Base-by-base conservation (phyloP, 768 basidiomycete genomes). In the Termitomyces sp. region DNA sequence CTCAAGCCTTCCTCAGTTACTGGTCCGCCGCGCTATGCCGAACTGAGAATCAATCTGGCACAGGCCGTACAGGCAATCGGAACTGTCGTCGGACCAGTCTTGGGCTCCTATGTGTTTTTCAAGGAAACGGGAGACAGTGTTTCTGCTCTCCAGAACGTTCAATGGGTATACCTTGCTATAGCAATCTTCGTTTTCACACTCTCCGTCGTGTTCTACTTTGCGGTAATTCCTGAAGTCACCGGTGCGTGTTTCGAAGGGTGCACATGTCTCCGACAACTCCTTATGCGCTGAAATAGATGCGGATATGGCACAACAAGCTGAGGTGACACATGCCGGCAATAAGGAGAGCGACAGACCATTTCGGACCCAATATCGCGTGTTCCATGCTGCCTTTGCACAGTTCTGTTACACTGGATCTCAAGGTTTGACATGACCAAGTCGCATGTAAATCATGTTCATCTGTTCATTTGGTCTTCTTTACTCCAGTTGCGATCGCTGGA, bases 131-230 rank as follows among this genome's bases (percentile, higher is more conserved):
- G 65, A 14, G 71, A 72, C 45, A 68, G 61, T 33, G 70, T 70
- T 26, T 33, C 63, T 33, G 65, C 71, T 0, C 65, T 72, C 10
- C 66, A 68, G 55, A 71, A 60, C 8, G 70, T 72, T 1, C 71
- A 72, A 67, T 72, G 70, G 71, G 69, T 71, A 16, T 72, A 72
- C 33, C 68, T 70, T 20, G 69, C 70, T 32, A 71, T 72, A 50
- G 70, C 68, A 1, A 61, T 67, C 30, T 72, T 72, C 52, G 70
- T 72, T 11, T 71, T 72, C 59, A 60, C 55, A 16, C 70, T 72
- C 28, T 66, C 70, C 0, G 54, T 67, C 18, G 66, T 72, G 3
- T 72, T 72, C 55, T 72, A 68, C 56, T 67, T 71, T 52, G 67
- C 67, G 3, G 68, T 63, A 14, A 72, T 72, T 24, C 71, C 71